Evolutionary conservation across 371 early-diverging fungal species (phyloP).

Genomic region (Lichtheimia hyalospora): DNA sequence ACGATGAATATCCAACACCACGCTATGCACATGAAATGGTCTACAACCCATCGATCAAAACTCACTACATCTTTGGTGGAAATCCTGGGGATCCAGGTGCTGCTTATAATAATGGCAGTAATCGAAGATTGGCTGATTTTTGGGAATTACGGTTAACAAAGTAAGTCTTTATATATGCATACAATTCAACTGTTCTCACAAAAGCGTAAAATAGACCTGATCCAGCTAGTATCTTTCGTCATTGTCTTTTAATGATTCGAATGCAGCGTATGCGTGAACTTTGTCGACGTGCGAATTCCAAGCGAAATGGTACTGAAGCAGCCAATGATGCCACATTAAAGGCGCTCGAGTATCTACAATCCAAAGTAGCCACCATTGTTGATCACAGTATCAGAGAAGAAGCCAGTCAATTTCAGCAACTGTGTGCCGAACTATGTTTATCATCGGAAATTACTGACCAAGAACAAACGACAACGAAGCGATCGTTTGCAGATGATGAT

Average conservation of each 20-base stretch:
- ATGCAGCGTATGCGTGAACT: constrained; percentile 71
- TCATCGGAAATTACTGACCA: constrained; percentile 4
- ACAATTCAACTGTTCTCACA: neutral
- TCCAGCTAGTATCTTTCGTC: constrained; percentile 57
- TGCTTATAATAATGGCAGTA: constrained; percentile 27
- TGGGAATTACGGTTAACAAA: constrained; percentile 76
- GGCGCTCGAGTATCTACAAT: constrained; percentile 73
- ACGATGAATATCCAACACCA: constrained; percentile 69
- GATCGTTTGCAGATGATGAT: no score
- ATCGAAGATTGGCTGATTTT: constrained; percentile 78
- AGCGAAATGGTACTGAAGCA: neutral
- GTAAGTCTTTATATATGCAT: constrained; percentile 35
- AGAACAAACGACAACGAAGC: no score
- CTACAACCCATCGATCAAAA: constrained; percentile 59
- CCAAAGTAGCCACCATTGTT: constrained; percentile 63
- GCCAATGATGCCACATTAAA: constrained; percentile 30
- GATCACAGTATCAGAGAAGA: constrained; percentile 66
- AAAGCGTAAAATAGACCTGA: constrained; percentile 50
- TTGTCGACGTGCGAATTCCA: constrained; percentile 28
- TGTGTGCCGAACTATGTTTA: constrained; percentile 60
- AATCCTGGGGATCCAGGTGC: constrained; percentile 72
- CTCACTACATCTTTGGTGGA: constrained; percentile 87
- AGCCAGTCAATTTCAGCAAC: constrained; percentile 60
- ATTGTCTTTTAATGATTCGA: constrained; percentile 63
- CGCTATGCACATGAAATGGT: constrained; percentile 89